Base-by-base conservation (phyloP, 192 early-diverging fungal species). In the Dissophora globulifera region DNA sequence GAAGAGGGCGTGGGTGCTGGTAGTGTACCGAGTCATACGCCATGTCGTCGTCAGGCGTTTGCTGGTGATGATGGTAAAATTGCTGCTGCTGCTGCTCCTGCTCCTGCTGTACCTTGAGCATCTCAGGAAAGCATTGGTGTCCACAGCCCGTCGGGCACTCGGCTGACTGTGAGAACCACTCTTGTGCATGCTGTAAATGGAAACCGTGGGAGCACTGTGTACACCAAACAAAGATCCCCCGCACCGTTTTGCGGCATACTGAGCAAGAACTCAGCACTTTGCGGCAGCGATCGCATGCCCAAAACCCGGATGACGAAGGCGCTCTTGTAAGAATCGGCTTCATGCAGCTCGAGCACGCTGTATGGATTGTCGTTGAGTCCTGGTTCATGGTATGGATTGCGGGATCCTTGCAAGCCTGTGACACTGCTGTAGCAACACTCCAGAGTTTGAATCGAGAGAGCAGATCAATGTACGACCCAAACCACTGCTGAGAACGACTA, bases 141-240 rank as follows among this genome's bases (percentile, higher is more conserved):
- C 87, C 89, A 53, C 93, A 94, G 8, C 93, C 93, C 4, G 93
- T 88, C 0, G 92, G 87, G 66, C 93, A 94, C 51, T 88, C 81
- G 25, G 70, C 63, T 20, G 83, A 79, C 40, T 78, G 59, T 11
- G 55, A 58, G 57, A 93, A 94, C 92, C 93, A 94, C 9, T 83
- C 86, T 74, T 78, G 68, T 54, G 92, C 81, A 58, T 92, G 92
- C 42, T 79, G 76, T 60, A 92, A 58, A 78, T 94, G 92, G 8
- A 93, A 93, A 16, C 93, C 93, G 78, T 94, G 93, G 9, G 85
- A 83, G 63, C 93, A 94, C 1, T 90, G 84, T 60, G 91, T 87
- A 60, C 93, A 94, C 92, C 92, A 94, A 6, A 85, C 79, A 74
- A 90, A 94, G 29, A 88, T 78, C 0, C 93, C 91, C 51, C 84